phyloP scores from a whole-genome alignment of 75 land plant genomes.

The Sequoia sempervirens region DNA sequence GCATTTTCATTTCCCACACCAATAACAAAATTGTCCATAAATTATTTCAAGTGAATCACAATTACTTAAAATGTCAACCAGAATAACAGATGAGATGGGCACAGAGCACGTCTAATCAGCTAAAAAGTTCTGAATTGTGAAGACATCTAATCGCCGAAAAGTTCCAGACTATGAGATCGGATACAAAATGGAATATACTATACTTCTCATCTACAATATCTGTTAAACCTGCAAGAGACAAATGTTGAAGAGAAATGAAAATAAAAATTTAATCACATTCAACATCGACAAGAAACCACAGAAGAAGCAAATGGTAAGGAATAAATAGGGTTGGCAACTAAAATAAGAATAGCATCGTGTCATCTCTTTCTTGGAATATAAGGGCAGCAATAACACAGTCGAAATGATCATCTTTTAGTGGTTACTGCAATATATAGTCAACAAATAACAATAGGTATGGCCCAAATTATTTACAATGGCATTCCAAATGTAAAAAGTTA shows the following conservation, averaged over 20 bases:
- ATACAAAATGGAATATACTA: not conserved
- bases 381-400: not conserved
- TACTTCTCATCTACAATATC: not conserved
- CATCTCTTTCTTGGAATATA: not conserved
- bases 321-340: not conserved
- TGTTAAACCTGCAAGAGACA: not conserved
- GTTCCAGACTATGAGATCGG: not conserved
- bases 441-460: slow-evolving; percentile 2
- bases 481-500: slow-evolving; percentile 6
- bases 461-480: not conserved
- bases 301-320: not conserved
- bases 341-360: not conserved
- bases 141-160: not conserved
- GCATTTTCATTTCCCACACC: not conserved
- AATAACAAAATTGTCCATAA: not conserved
- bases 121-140: not conserved
- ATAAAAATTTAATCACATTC: not conserved
- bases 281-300: not conserved
- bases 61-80: not conserved
- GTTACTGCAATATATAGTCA: not conserved
- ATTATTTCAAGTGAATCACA: not conserved
- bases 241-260: not conserved
- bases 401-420: not conserved
- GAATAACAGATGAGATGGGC: not conserved
- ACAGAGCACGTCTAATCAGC: not conserved